phyloP scores from a whole-genome alignment of 75 land plant species.

The Sequoia sempervirens region DNA sequence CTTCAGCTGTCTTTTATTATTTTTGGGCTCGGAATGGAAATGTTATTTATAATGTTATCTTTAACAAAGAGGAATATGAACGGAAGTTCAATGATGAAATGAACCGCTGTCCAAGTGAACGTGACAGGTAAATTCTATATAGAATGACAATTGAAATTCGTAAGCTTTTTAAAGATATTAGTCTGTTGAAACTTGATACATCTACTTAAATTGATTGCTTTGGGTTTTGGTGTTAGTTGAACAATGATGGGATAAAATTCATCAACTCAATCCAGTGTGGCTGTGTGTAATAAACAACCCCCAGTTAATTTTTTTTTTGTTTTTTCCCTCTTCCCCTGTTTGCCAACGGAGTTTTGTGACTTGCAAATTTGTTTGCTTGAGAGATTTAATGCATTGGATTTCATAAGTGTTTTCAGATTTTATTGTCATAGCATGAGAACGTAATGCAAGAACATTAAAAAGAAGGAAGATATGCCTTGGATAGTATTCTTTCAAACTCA shows the following conservation, averaged over 20 bases:
- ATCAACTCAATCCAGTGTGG: background rate
- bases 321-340: too few relatives aligned
- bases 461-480: too few relatives aligned
- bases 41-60: slow-evolving; percentile 24
- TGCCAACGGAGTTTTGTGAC: too few relatives aligned
- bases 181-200: background rate
- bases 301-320: too few relatives aligned
- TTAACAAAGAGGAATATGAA: slow-evolving; percentile 21
- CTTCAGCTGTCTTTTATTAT: slow-evolving; percentile 37
- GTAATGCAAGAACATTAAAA: too few relatives aligned
- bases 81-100: slow-evolving; percentile 13
- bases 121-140: slow-evolving; percentile 13
- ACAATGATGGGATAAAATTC: background rate
- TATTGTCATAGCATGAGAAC: too few relatives aligned
- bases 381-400: too few relatives aligned
- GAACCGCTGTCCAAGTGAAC: slow-evolving; percentile 11
- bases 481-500: too few relatives aligned
- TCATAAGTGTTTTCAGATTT: too few relatives aligned
- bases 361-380: too few relatives aligned
- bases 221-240: background rate
- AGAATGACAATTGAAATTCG: background rate
- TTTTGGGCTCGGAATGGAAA: slow-evolving; percentile 40
- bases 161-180: background rate
- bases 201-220: background rate
- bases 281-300: too few relatives aligned